Evolutionary conservation across 2,329 filamentous ascomycete species (phyloP).

Genomic region (Botrytis fragariae): DNA sequence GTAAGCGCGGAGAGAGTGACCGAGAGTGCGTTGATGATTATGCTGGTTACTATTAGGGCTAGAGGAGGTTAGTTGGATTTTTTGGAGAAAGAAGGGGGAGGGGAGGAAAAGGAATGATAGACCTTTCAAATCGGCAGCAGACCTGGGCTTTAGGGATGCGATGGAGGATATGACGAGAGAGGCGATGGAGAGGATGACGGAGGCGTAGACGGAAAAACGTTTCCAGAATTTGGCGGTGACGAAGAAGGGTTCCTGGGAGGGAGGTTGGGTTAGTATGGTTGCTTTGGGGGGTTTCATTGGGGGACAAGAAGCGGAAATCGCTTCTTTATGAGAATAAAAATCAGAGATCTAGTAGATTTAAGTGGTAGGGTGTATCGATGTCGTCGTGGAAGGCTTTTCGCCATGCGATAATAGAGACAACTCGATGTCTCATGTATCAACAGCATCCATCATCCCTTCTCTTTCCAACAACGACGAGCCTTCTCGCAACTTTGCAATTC

Average conservation of each 20-base stretch:
- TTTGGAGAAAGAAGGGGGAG: no score
- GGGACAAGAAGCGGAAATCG: not conserved
- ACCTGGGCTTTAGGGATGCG: conserved; percentile 22
- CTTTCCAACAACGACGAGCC: no score
- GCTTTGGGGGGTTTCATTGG: not conserved
- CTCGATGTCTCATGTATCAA: not conserved
- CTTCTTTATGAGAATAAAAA: no score
- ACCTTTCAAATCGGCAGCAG: conserved; percentile 22
- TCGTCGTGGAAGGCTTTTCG: accelerated
- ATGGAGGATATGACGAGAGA: conserved; percentile 27
- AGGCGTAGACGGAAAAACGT: conserved; percentile 30
- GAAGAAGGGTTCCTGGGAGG: conserved; percentile 23
- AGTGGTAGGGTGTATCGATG: not conserved
- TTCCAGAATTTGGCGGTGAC: conserved; percentile 32
- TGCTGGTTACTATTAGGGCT: conserved; percentile 30
- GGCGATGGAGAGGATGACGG: conserved; percentile 27
- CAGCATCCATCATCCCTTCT: not conserved
- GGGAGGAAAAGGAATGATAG: not conserved
- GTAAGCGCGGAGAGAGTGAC: conserved; percentile 31
- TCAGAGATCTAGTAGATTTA: not conserved
- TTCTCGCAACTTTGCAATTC: not conserved
- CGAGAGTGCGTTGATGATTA: conserved; percentile 30
- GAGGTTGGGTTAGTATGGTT: not conserved
- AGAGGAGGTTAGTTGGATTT: not conserved
- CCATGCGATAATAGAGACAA: not conserved